Evolutionary conservation across 2,329 filamentous ascomycete species (phyloP).

Genomic region (Tympanopsis confertula): DNA sequence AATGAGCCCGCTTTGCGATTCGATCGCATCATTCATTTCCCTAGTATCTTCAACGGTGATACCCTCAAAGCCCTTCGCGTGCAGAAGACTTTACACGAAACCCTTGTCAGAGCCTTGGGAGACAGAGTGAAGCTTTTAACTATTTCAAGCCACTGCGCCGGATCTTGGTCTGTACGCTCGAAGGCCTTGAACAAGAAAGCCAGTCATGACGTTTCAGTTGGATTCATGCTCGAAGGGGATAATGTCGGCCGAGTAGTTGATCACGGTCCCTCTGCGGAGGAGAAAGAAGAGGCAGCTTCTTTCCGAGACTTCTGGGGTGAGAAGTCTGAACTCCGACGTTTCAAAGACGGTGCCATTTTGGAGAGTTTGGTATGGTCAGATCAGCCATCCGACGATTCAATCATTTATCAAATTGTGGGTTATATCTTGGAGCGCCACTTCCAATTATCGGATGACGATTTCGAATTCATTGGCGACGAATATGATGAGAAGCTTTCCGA

Average conservation of each 20-base stretch:
- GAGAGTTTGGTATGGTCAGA: slow-evolving; percentile 83
- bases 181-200: slow-evolving; percentile 16
- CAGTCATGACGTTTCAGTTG: slow-evolving; percentile 38
- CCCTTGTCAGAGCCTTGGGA: slow-evolving; percentile 48
- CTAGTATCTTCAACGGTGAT: neutral
- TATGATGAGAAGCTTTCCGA: slow-evolving; percentile 33
- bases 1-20: slow-evolving; percentile 42
- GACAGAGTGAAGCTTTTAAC: slow-evolving; percentile 59
- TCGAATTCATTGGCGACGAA: slow-evolving; percentile 36
- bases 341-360: slow-evolving; percentile 78
- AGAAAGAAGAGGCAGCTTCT: slow-evolving; percentile 67
- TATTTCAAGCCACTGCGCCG: slow-evolving; percentile 34
- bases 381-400: slow-evolving; percentile 42
- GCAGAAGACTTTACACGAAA: neutral
- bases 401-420: slow-evolving; percentile 69
- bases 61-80: neutral
- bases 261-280: slow-evolving; percentile 74
- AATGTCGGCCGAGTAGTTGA: slow-evolving; percentile 71
- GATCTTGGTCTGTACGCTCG: slow-evolving; percentile 33
- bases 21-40: slow-evolving; percentile 31
- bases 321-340: slow-evolving; percentile 82
- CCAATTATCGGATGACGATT: slow-evolving; percentile 38
- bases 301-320: slow-evolving; percentile 94
- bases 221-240: slow-evolving; percentile 60
- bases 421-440: slow-evolving; percentile 65